Base-by-base conservation (phyloP, 176 grass and related monocot species). In the Miscanthus lutarioriparius region DNA sequence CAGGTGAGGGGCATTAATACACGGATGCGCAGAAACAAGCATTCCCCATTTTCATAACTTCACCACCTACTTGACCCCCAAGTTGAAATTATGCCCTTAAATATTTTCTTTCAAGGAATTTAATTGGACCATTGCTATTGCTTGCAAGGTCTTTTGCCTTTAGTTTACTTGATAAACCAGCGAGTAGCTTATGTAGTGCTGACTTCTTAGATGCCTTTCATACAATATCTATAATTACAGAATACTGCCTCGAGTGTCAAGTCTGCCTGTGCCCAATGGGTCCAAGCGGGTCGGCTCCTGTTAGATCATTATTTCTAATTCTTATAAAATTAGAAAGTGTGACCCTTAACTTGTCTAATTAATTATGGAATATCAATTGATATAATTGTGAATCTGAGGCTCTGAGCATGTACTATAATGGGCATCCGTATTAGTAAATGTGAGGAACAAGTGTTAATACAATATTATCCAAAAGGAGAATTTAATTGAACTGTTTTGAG, bases 81-180 rank as follows among this genome's bases (percentile, higher is more conserved):
- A 40, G 22, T 67, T 53, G 27, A 53, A 22, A 26, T 27, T 9
- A 0, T 49, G 13, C 15, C 1, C 16, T 85, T 86, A 67, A 32
- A 72, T 73, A 64, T 74, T 74, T 49, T 74, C 32, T 39, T 41
- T 67, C 19, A 40, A n/a, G 10, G 35, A 10, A 77, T 54, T 85
- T 43, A 51, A 48, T 43, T 12, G 33, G 23, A 59, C 11, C 10
- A 44, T 78, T 32, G 17, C 20, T 49, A 22, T 64, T 53, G n/a
- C 38, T 20, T 14, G 6, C 17, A n/a, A 22, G 8, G 53, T 20
- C 20, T 58, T 58, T n/a, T n/a, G 2, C 53, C 53, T 58, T 58
- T 54, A 6, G 6, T 54, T 54, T 54, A 20, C 49, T 54, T 51
- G 48, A 17, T 51, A 51, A 51, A 51, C 48, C 48, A 51, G 48